Conservation (phyloP, 2,329 filamentous ascomycete species). For the Monosporascus sp. region DNA sequence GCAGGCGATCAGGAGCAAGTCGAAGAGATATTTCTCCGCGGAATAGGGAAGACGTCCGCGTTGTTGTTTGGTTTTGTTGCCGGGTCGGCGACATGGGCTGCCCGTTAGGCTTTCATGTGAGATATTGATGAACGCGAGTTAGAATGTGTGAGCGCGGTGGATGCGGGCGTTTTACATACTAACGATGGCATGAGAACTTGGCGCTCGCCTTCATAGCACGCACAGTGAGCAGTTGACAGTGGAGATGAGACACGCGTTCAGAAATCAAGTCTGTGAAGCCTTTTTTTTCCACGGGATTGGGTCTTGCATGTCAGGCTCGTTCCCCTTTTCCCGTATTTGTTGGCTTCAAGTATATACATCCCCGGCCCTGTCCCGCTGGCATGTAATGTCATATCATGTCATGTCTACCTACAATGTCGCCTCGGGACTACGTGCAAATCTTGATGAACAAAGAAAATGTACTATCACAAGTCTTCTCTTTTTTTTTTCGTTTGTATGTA, state of each 20-base stretch:
- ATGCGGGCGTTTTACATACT: background rate
- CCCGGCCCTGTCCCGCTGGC: background rate
- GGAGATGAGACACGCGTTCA: too few relatives aligned
- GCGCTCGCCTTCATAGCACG: background rate
- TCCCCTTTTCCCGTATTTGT: background rate
- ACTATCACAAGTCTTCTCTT: background rate
- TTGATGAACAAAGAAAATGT: background rate
- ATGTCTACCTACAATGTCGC: too few relatives aligned
- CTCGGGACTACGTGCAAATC: background rate
- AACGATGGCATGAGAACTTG: background rate
- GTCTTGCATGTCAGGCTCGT: background rate
- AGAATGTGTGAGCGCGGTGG: background rate
- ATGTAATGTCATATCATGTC: background rate
- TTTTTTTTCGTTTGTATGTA: background rate
- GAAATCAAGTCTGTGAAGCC: too few relatives aligned
- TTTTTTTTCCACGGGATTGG: too few relatives aligned
- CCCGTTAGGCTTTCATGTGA: background rate
- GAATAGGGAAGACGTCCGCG: constrained; percentile 35
- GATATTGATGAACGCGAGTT: background rate
- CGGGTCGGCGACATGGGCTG: background rate
- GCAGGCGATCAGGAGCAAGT: constrained; percentile 58
- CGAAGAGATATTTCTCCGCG: constrained; percentile 68
- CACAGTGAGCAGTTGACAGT: too few relatives aligned
- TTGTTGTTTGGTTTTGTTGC: background rate
- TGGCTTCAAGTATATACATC: background rate